Evolutionary conservation across 345 rosid genomes (phyloP), one percentile per base, ranked within the genome.

Genomic region (Eucalyptus erythrocorys): DNA sequence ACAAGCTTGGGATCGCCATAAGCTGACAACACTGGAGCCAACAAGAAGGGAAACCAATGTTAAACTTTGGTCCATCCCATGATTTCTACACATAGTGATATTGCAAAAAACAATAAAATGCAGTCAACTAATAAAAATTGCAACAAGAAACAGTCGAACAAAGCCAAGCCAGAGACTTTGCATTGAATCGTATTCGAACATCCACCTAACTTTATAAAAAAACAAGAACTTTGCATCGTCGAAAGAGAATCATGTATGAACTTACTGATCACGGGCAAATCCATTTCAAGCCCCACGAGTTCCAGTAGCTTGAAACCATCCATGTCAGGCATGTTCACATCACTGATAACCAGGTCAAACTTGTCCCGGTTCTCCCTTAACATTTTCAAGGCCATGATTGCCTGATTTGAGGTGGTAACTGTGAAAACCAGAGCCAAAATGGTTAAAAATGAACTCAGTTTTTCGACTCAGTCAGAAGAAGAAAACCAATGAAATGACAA

Each of bases 231-330:
- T 48, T 87, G 5, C 43, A 47, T 66, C 45, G 32, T 61, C 51
- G 88, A 43, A 37, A 85, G 51, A 76, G 50, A 88, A 53, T 81
- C 43, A 21, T 5, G 48, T 50, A 87, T 50, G 84, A 61, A 90
- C 96, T 92, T 95, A 96, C 97, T 95, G 89, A 96, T 95, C 89
- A 96, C 98, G 45, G 98, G 98, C 89, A 96, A 93, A 93, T 96
- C 97, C 97, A 96, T 96, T 91, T 96, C 97, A 89, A 96, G 96
- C 89, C 97, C 98, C 89, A 95, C 95, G 81, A 93, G 96, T 89
- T 96, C 96, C 80, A 96, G 98, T 53, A 96, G 98, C 94, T 96
- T 94, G 88, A 96, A 94, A 64, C 98, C 98, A 89, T 95, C 96
- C 91, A 96, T 96, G 92, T 95, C 97, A 21, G 98, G 97, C 98